These are phyloP conservation scores for Chlamydomonas reinhardtii DNA, from an alignment of 163 green algal genomes.

Conservation along the genomic window DNA sequence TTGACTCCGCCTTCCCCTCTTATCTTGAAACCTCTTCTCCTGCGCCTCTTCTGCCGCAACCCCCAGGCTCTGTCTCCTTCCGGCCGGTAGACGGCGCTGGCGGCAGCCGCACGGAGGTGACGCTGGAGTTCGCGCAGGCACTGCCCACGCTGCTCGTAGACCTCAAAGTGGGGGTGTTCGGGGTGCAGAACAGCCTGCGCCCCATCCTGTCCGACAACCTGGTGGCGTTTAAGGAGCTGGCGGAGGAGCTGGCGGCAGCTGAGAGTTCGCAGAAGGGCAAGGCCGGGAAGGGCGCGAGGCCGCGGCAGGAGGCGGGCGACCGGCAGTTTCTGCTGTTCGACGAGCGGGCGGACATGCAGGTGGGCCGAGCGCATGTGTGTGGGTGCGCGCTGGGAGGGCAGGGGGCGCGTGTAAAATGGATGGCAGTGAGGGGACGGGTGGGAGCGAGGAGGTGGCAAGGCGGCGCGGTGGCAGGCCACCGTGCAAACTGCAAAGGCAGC, in stretches of 20 bases:
- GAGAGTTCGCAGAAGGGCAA: too few relatives aligned
- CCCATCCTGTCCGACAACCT: constrained; percentile 65
- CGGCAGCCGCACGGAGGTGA: constrained; percentile 48
- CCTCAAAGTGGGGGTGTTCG: constrained; percentile 54
- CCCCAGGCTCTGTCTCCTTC: constrained; percentile 54
- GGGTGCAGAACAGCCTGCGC: constrained; percentile 57
- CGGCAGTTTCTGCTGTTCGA: constrained; percentile 12
- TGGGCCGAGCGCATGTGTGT: too few relatives aligned
- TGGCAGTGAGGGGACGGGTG: too few relatives aligned
- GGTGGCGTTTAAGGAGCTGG: constrained; percentile 35
- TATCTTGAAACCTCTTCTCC: too few relatives aligned
- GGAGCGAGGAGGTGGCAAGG: too few relatives aligned
- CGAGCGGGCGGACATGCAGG: constrained; percentile 19
- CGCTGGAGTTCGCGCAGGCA: constrained; percentile 55
- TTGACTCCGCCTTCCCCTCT: too few relatives aligned
- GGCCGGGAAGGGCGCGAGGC: not conserved
- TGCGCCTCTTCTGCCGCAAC: too few relatives aligned
- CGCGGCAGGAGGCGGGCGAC: constrained; percentile 4
- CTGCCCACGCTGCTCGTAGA: constrained; percentile 61
- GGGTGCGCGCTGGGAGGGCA: not conserved
- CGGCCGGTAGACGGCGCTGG: not conserved
- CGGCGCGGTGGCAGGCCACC: too few relatives aligned
- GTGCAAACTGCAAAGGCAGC: too few relatives aligned
- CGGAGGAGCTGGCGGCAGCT: constrained; percentile 14
- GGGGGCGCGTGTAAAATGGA: not conserved